Evolutionary conservation across 371 early-diverging fungal genomes (phyloP).

Genomic region (Mucor velutinosus): DNA sequence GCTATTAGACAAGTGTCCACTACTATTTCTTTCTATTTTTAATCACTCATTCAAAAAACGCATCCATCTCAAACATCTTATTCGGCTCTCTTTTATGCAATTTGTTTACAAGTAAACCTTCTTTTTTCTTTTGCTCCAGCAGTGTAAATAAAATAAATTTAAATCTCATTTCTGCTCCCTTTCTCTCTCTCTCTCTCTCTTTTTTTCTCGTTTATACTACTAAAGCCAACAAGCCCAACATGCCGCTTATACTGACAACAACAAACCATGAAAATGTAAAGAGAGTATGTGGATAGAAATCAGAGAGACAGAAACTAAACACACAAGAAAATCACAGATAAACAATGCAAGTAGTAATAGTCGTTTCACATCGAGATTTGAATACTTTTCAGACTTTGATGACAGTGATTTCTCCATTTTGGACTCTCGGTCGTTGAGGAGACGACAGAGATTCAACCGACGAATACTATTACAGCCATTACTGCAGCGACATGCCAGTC

Average conservation of each 20-base stretch:
- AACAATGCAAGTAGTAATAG: not conserved
- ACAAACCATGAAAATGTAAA: not conserved
- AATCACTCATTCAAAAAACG: not conserved
- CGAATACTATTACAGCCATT: not conserved
- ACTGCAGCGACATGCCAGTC: not conserved
- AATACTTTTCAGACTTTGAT: not conserved
- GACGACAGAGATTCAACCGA: not conserved
- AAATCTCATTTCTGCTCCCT: not conserved
- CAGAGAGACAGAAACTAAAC: not conserved
- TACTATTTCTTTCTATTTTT: not conserved
- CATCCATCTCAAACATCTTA: not conserved
- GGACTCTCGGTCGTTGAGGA: not conserved
- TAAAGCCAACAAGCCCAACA: not conserved
- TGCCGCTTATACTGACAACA: not conserved
- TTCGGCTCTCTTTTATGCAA: not conserved
- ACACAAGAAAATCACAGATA: not conserved
- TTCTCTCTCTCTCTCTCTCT: not conserved
- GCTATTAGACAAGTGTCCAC: constrained; percentile 1
- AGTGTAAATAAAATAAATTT: constrained; percentile 1
- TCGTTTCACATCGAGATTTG: not conserved
- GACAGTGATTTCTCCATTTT: not conserved
- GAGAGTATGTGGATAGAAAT: too few relatives aligned
- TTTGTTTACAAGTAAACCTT: not conserved
- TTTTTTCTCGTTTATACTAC: not conserved
- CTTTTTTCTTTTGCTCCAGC: not conserved